A percentile compares a stretch with the other conserved stretches of the same genome.
phyloP scores from a whole-genome alignment of 257 asterid genomes.

The Nicotiana obtusifolia region DNA sequence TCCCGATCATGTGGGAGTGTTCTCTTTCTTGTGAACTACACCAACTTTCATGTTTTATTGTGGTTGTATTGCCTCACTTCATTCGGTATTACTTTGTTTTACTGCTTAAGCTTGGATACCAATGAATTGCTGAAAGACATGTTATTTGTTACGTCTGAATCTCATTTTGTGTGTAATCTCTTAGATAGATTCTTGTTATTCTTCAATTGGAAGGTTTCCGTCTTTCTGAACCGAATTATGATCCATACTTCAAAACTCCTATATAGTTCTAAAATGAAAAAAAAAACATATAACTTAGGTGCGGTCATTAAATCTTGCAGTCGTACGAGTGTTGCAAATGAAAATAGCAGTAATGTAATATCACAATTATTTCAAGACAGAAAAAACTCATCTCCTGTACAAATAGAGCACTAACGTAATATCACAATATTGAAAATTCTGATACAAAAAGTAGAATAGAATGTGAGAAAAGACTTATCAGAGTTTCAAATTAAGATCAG shows the following conservation, averaged over 20 bases:
- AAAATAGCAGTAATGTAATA: too few relatives aligned
- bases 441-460: constrained; percentile 1
- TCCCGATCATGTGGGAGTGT: too few relatives aligned
- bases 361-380: not conserved
- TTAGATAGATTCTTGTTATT: not conserved
- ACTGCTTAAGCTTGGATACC: not conserved
- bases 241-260: too few relatives aligned
- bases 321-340: too few relatives aligned
- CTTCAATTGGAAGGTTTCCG: not conserved
- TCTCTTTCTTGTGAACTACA: too few relatives aligned
- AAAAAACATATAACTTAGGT: too few relatives aligned
- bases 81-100: not conserved
- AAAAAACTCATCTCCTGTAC: constrained; percentile 1
- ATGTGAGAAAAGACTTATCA: constrained; percentile 16
- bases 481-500: constrained; percentile 77
- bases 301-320: too few relatives aligned
- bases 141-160: not conserved
- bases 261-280: too few relatives aligned
- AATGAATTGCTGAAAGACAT: not conserved
- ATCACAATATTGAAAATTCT: not conserved
- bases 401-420: not conserved
- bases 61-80: not conserved
- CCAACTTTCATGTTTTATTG: too few relatives aligned
- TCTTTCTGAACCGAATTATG: too few relatives aligned
- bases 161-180: not conserved